phyloP scores from a whole-genome alignment of 164 flowering plant species.

The Piper longum region DNA sequence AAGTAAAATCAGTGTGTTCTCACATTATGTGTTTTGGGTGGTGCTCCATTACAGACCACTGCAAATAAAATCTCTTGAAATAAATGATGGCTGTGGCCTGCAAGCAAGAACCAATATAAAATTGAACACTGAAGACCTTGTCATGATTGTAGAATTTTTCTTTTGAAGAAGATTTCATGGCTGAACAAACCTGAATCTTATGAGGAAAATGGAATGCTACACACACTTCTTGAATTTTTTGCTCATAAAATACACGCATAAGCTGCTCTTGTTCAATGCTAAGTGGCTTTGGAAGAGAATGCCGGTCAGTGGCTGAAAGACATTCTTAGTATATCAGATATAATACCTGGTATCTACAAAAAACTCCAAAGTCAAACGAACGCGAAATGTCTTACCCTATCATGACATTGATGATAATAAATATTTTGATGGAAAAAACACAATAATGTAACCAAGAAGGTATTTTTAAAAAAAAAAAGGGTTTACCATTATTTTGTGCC shows the following conservation, averaged over 20 bases:
- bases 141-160: neutral
- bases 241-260: slow-evolving; percentile 77
- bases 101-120: slow-evolving; percentile 4
- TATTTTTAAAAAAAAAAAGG: neutral
- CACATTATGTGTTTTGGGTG: slow-evolving; percentile 93
- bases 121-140: neutral
- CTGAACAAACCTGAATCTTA: slow-evolving; percentile 68
- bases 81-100: slow-evolving; percentile 91
- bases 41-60: slow-evolving; percentile 98
- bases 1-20: slow-evolving; percentile 8
- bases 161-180: neutral
- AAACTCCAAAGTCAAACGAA: too few relatives aligned
- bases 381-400: neutral
- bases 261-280: slow-evolving; percentile 71
- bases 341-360: too few relatives aligned
- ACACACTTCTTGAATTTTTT: slow-evolving; percentile 89
- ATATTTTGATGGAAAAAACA: neutral
- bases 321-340: neutral
- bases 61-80: slow-evolving; percentile 90
- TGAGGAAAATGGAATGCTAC: slow-evolving; percentile 85
- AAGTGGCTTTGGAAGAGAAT: slow-evolving; percentile 70
- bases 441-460: neutral
- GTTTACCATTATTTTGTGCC: slow-evolving; percentile 34
- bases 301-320: slow-evolving; percentile 34
- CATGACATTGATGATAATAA: neutral